phyloP scores from a whole-genome alignment of 208 protist species.

The Endotrypanum monterogeii region DNA sequence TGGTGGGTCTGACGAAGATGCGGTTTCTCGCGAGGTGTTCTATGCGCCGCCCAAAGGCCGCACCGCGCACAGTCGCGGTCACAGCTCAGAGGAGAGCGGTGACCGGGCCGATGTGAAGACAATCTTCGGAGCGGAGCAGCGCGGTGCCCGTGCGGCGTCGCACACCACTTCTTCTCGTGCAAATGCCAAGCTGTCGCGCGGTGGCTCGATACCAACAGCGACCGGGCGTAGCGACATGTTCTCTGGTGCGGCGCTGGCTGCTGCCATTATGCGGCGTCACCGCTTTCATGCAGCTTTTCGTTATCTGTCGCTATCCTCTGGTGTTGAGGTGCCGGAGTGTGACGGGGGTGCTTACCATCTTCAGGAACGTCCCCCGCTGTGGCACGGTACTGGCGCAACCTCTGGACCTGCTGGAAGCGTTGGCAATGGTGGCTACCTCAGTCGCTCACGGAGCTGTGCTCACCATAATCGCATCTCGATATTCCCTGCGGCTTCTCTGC shows the following conservation, averaged over 20 bases:
- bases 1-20: not conserved
- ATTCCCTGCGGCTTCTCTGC: conserved; percentile 2
- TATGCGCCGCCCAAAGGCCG: no score
- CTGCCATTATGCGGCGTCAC: conserved; percentile 25
- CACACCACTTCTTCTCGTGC: not conserved
- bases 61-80: not conserved
- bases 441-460: conserved; percentile 20
- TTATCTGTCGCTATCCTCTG: conserved; percentile 22
- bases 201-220: not conserved
- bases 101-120: conserved; percentile 6
- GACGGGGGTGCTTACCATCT: conserved; percentile 25
- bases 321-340: conserved; percentile 29
- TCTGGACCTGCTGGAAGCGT: not conserved
- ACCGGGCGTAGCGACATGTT: not conserved
- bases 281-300: conserved; percentile 7
- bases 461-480: conserved; percentile 17
- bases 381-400: not conserved
- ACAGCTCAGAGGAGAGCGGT: not conserved
- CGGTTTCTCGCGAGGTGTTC: not conserved
- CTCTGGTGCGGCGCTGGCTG: conserved; percentile 12
- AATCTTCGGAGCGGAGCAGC: conserved; percentile 2
- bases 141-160: not conserved
- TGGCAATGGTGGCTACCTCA: conserved; percentile 1
- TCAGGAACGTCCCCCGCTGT: conserved; percentile 11
- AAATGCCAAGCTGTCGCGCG: not conserved